phyloP scores from a whole-genome alignment of 192 early-diverging fungal species.

The Diversispora eburnea region DNA sequence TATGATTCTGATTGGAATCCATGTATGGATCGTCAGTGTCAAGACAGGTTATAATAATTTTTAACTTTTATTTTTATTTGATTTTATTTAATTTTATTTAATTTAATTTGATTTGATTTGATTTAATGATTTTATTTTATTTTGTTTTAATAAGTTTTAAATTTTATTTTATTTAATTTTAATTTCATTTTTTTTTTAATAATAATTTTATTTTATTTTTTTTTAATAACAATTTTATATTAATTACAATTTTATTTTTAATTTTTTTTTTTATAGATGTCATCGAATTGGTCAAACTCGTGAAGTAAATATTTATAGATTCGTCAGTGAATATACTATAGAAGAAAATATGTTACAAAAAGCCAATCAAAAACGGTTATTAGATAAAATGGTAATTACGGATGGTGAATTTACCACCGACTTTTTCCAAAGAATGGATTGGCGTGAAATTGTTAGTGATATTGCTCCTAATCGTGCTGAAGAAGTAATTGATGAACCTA shows the following conservation, averaged over 20 bases:
- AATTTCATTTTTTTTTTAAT: too few relatives aligned
- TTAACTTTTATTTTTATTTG: neutral
- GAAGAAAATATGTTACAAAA: slow-evolving; percentile 78
- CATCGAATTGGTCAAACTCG: slow-evolving; percentile 68
- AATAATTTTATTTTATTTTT: too few relatives aligned
- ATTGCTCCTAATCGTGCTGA: slow-evolving; percentile 33
- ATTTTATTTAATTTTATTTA: too few relatives aligned
- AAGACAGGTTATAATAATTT: slow-evolving; percentile 46
- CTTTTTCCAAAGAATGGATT: slow-evolving; percentile 56
- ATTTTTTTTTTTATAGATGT: slow-evolving; percentile 34
- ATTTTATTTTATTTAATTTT: too few relatives aligned
- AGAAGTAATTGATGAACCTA: slow-evolving; percentile 31
- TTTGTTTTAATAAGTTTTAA: too few relatives aligned
- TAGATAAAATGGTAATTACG: slow-evolving; percentile 78
- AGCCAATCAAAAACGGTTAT: slow-evolving; percentile 72
- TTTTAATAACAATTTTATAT: neutral
- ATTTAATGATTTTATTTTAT: neutral
- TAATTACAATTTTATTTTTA: neutral
- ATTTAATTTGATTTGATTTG: neutral
- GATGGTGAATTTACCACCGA: slow-evolving; percentile 73
- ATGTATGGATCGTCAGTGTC: slow-evolving; percentile 69
- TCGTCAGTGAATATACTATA: slow-evolving; percentile 68
- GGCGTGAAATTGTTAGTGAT: slow-evolving; percentile 50
- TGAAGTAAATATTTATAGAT: slow-evolving; percentile 75
- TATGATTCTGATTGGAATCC: slow-evolving; percentile 79